phyloP scores from a whole-genome alignment of 257 asterid genomes.

The Salvia miltiorrhiza region DNA sequence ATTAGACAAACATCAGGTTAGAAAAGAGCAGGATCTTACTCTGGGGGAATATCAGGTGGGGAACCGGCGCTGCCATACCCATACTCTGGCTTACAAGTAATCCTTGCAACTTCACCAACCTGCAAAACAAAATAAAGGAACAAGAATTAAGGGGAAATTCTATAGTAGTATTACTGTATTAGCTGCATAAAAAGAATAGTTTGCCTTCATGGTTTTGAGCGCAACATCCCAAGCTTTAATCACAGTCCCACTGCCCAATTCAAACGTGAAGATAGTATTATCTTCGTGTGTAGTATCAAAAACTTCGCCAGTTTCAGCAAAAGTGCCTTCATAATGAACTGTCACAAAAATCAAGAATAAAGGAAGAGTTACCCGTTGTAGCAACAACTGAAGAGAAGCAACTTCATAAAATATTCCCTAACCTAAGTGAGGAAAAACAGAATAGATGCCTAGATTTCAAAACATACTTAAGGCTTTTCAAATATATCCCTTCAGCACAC shows the following conservation, averaged over 20 bases:
- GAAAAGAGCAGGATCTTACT: constrained; percentile 38
- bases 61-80: constrained; percentile 94
- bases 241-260: constrained; percentile 80
- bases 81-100: constrained; percentile 95
- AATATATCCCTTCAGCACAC: background rate
- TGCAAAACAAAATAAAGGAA: constrained; percentile 29
- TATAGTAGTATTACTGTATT: background rate
- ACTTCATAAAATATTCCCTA: background rate
- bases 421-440: background rate
- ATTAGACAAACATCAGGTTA: background rate
- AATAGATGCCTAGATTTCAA: background rate
- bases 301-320: constrained; percentile 87
- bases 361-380: background rate
- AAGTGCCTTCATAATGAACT: constrained; percentile 95
- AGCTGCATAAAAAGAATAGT: constrained; percentile 3
- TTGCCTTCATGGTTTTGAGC: constrained; percentile 89
- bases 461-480: background rate
- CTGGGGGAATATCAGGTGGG: constrained; percentile 94
- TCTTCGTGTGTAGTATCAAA: constrained; percentile 96
- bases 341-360: constrained; percentile 19
- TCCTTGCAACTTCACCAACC: constrained; percentile 92
- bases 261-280: constrained; percentile 83
- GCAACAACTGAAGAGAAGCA: background rate
- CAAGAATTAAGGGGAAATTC: background rate
- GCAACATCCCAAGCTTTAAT: constrained; percentile 95